phyloP scores from a whole-genome alignment of 306 rosid species.

The Hippophae tibetana region DNA sequence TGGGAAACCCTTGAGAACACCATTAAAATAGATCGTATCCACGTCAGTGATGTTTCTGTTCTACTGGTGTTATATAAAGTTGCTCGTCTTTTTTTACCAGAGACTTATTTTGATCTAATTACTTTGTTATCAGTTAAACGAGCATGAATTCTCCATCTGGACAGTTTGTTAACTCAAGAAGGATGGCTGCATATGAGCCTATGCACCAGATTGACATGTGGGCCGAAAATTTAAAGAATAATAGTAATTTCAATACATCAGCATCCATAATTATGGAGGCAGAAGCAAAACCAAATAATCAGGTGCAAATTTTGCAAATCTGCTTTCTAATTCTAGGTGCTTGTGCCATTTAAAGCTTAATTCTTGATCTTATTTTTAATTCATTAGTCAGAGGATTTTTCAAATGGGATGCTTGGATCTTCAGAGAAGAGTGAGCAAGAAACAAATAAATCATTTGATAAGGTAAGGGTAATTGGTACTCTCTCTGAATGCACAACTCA shows the following conservation, averaged over 20 bases:
- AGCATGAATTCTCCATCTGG: slow-evolving; percentile 62
- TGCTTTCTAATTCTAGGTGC: slow-evolving; percentile 13
- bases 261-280: slow-evolving; percentile 40
- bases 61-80: not conserved
- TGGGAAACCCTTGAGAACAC: too few species aligned
- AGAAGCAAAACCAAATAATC: slow-evolving; percentile 44
- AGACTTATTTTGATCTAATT: slow-evolving; percentile 14
- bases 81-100: slow-evolving; percentile 1
- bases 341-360: slow-evolving; percentile 12
- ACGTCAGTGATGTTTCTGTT: not conserved
- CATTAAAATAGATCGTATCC: too few species aligned
- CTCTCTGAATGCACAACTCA: not conserved
- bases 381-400: slow-evolving; percentile 44
- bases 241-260: slow-evolving; percentile 37
- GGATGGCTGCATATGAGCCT: slow-evolving; percentile 72
- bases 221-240: slow-evolving; percentile 60
- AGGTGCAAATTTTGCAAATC: slow-evolving; percentile 30
- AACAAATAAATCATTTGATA: slow-evolving; percentile 36
- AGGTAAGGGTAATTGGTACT: slow-evolving; percentile 19
- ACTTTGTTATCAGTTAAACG: slow-evolving; percentile 27
- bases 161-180: slow-evolving; percentile 53
- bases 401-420: slow-evolving; percentile 32
- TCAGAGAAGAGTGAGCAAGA: slow-evolving; percentile 32
- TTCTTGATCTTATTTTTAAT: not conserved
- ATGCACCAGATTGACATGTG: slow-evolving; percentile 71